phyloP scores from a whole-genome alignment of 2,329 filamentous ascomycete genomes.

The Dactylellina drechsleri region DNA sequence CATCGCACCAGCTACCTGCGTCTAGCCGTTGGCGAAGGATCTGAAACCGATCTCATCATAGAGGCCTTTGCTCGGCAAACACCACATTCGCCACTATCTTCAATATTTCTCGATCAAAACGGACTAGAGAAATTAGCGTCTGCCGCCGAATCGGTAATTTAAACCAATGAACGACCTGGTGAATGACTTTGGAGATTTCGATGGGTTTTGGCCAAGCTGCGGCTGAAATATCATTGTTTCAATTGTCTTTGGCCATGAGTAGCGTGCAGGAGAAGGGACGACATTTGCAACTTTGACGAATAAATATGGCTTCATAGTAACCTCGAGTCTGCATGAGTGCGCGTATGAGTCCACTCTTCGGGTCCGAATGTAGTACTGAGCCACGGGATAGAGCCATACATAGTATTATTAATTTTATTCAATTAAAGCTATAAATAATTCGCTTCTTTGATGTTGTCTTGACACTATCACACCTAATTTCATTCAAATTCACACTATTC shows the following conservation, averaged over 20 bases:
- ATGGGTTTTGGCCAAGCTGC: slow-evolving; percentile 31
- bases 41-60: not conserved
- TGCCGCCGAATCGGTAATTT: slow-evolving; percentile 11
- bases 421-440: too few relatives aligned
- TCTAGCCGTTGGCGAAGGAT: slow-evolving; percentile 31
- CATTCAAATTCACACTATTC: not conserved
- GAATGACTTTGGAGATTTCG: slow-evolving; percentile 1
- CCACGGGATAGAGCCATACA: too few relatives aligned
- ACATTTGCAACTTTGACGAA: too few relatives aligned
- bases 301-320: too few relatives aligned
- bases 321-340: slow-evolving; percentile 1
- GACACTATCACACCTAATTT: not conserved
- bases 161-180: slow-evolving; percentile 2
- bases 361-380: too few relatives aligned
- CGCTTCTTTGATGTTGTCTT: too few relatives aligned
- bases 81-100: not conserved
- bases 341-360: not conserved
- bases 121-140: not conserved
- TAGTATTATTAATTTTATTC: too few relatives aligned
- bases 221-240: slow-evolving; percentile 12
- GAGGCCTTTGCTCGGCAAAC: not conserved
- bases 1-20: slow-evolving; percentile 6
- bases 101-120: not conserved
- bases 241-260: too few relatives aligned
- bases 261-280: too few relatives aligned